Base-by-base conservation (phyloP, 1,284 basidiomycete genomes). In the Omphalotus olearius region DNA sequence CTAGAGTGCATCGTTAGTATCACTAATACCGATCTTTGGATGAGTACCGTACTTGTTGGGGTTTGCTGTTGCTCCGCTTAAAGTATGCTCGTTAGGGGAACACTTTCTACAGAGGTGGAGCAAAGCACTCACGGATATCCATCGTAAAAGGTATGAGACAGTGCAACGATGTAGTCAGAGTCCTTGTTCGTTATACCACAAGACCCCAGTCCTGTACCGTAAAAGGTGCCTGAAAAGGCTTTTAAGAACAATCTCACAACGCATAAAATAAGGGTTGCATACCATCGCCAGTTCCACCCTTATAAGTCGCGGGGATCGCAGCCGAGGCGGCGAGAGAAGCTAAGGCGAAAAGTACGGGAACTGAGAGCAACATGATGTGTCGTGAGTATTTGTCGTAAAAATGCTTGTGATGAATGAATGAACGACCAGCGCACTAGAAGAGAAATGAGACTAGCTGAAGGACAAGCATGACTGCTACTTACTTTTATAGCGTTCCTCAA, bases 241-340 rank as follows among this genome's bases (percentile, higher is more conserved):
- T 10, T 42, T 6, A 10, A 14, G 17, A 47, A n/a, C 4, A 10
- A 9, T 39, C 16, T 13, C 0, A 36, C 11, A 23, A 23, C n/a
- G 7, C 18, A 30, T 11, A 9, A 6, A 14, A 36, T 30, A 5
- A 28, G 23, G 26, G 25, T n/a, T n/a, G n/a, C n/a, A 23, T 10
- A 48, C 46, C 46, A 39, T 48, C 37, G 5, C 46, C 46, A 28
- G 46, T 48, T n/a, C 46, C 46, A n/a, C 46, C 46, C 20, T n/a
- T 40, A 48, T 28, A 48, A 4, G 38, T 36, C 2, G 46, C 40
- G 28, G 46, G 46, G 16, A 48, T 17, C 18, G 36, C 36, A 38
- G 25, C 14, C 5, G 46, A 14, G 33, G n/a, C 11, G 14, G 18
- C 20, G 25, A 48, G 16, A 13, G 37, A 17, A 7, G 26, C n/a